phyloP scores from a whole-genome alignment of 2,329 filamentous ascomycete species.

The Neonectria punicea region DNA sequence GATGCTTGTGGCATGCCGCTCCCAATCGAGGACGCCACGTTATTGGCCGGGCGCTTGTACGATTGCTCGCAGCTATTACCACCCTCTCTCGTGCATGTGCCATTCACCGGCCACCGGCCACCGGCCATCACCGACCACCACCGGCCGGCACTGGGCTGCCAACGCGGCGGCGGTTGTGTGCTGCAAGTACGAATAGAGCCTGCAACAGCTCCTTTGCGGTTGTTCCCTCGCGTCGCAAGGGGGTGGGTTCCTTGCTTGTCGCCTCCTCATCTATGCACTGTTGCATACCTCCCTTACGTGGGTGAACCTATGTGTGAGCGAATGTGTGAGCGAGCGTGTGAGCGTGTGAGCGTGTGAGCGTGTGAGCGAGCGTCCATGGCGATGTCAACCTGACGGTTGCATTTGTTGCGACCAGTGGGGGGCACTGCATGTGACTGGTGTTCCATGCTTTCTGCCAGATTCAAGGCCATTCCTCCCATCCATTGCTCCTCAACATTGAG shows the following conservation, averaged over 20 bases:
- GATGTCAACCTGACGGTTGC: neutral
- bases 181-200: too few species aligned
- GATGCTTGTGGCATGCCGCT: slow-evolving; percentile 19
- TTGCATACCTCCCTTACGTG: neutral
- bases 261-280: neutral
- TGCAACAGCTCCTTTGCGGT: slow-evolving; percentile 10
- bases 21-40: slow-evolving; percentile 9
- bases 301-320: too few species aligned
- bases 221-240: slow-evolving; percentile 13
- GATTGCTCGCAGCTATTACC: slow-evolving; percentile 27
- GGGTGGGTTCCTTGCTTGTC: neutral
- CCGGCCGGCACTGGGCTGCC: slow-evolving; percentile 17
- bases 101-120: slow-evolving; percentile 8
- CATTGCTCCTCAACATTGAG: slow-evolving; percentile 15
- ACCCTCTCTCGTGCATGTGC: slow-evolving; percentile 22
- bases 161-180: neutral
- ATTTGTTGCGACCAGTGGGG: neutral
- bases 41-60: slow-evolving; percentile 24
- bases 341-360: neutral
- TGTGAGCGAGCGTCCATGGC: neutral
- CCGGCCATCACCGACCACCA: neutral
- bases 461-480: neutral
- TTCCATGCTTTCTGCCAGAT: neutral
- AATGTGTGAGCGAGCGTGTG: too few species aligned
- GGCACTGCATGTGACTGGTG: neutral